Conservation (phyloP, 805 yeast genomes). For the Scheffersomyces coipomensis region DNA sequence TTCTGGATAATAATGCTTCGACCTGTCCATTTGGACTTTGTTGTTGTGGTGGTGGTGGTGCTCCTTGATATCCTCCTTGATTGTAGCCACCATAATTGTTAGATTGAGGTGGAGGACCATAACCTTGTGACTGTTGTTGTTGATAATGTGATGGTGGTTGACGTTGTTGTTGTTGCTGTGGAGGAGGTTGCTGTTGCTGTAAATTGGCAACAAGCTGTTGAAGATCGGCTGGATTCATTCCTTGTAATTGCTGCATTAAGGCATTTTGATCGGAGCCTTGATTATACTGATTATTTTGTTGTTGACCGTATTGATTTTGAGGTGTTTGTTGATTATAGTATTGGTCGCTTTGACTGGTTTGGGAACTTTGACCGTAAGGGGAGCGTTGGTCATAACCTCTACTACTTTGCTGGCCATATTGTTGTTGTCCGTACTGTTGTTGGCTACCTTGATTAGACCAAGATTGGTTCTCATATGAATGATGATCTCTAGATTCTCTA, state of each 20-base stretch:
- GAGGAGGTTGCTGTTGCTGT: slow-evolving; percentile 25
- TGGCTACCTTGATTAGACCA: slow-evolving; percentile 8
- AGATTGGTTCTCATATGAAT: slow-evolving; percentile 11
- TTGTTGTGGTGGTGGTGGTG: neutral
- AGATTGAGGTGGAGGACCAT: neutral
- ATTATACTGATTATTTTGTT: slow-evolving; percentile 1
- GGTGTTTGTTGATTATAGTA: slow-evolving; percentile 6
- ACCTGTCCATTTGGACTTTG: slow-evolving; percentile 3
- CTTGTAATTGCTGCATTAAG: slow-evolving; percentile 16
- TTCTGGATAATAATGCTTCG: slow-evolving; percentile 9
- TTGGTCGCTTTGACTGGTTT: slow-evolving; percentile 8
- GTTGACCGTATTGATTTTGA: slow-evolving; percentile 4
- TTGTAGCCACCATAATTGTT: neutral
- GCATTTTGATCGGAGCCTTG: slow-evolving; percentile 2
- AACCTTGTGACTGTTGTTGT: slow-evolving; percentile 4
- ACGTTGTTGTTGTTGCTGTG: slow-evolving; percentile 15
- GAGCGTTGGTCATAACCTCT: slow-evolving; percentile 3
- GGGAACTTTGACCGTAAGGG: slow-evolving; percentile 3
- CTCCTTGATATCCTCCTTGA: neutral
- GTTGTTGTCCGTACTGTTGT: slow-evolving; percentile 9
- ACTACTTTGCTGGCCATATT: slow-evolving; percentile 4
- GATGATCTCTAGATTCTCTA: slow-evolving; percentile 5
- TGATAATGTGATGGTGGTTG: slow-evolving; percentile 5
- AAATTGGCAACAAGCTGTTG: slow-evolving; percentile 30
- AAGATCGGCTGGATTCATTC: slow-evolving; percentile 30